Percentiles rank a stretch among this genome's conserved stretches.
Conservation (phyloP, 805 yeast species). For the Pichia rugopelliculosa region DNA sequence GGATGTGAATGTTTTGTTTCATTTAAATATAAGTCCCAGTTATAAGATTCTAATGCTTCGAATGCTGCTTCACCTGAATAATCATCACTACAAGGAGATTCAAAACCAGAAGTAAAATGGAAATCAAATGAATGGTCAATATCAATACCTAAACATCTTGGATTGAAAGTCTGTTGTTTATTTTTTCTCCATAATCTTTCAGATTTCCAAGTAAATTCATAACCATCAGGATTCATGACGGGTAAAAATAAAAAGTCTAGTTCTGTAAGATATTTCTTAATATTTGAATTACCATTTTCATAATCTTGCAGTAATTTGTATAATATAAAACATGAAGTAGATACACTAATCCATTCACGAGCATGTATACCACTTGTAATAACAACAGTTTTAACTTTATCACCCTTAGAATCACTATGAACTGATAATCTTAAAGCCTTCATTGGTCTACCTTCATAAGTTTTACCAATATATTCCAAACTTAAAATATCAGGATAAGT, state of each 20-base stretch:
- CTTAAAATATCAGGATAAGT: constrained; percentile 59
- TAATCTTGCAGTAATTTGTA: constrained; percentile 41
- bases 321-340: constrained; percentile 56
- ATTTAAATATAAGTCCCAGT: constrained; percentile 42
- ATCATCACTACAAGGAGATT: constrained; percentile 75
- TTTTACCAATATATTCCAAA: constrained; percentile 63
- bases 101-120: constrained; percentile 57
- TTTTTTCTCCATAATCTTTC: constrained; percentile 89
- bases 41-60: constrained; percentile 53
- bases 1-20: constrained; percentile 46
- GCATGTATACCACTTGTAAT: constrained; percentile 85
- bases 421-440: constrained; percentile 60
- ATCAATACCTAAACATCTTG: constrained; percentile 74
- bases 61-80: constrained; percentile 71
- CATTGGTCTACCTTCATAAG: constrained; percentile 66
- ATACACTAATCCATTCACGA: constrained; percentile 80
- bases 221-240: constrained; percentile 87
- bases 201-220: constrained; percentile 68
- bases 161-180: constrained; percentile 63
- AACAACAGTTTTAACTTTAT: constrained; percentile 53
- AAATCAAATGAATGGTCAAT: constrained; percentile 77
- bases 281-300: constrained; percentile 34
- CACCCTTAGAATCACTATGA: constrained; percentile 27
- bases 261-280: constrained; percentile 41
- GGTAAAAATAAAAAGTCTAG: constrained; percentile 76